Evolutionary conservation across 2,329 filamentous ascomycete genomes (phyloP), one percentile per base, ranked within the genome.

Genomic region (Phoma sp.): DNA sequence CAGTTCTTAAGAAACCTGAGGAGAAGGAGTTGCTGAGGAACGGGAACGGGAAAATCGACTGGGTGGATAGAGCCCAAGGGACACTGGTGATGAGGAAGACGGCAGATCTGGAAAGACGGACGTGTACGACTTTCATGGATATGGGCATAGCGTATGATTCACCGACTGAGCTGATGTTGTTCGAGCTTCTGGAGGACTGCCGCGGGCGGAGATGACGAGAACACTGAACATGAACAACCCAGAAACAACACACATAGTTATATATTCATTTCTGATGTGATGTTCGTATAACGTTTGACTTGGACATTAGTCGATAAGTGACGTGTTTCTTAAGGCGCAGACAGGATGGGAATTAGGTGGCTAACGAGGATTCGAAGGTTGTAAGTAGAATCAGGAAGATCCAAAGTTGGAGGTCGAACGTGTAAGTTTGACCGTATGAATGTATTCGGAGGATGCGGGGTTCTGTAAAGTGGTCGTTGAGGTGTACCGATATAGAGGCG

Each of bases 181-280:
- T 49, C 28, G 51, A 54, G 46, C 21, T 54, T 14, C 25, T 54
- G 6, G 51, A 54, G 12, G 51, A 54, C 25, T 54, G 51, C 11
- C 29, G 32, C 18, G 51, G 51, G 29, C 34, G 51, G 5, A 49
- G 51, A 23, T 54, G 23, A 45, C 34, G n/a, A 12, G 18, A 14
- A 21, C 12, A 42, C 30, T 2, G 39, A 42, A 29, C 1, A 21
- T 10, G 12, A 30, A 40, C 9, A 5, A 21, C 3, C 3, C 15
- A n/a, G 7, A 15, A 34, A 4, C n/a, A 4, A 17, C 15, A 5
- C 17, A 17, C 32, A 9, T 34, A 4, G 9, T 34, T 34, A 17
- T 10, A 25, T 9, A 25, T 25, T 25, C 23, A 25, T 25, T n/a
- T n/a, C n/a, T n/a, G 9, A 25, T 25, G 23, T 25, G 23, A 25